Conservation (phyloP, 805 yeast species). For the Yamadazyma scolyti region DNA sequence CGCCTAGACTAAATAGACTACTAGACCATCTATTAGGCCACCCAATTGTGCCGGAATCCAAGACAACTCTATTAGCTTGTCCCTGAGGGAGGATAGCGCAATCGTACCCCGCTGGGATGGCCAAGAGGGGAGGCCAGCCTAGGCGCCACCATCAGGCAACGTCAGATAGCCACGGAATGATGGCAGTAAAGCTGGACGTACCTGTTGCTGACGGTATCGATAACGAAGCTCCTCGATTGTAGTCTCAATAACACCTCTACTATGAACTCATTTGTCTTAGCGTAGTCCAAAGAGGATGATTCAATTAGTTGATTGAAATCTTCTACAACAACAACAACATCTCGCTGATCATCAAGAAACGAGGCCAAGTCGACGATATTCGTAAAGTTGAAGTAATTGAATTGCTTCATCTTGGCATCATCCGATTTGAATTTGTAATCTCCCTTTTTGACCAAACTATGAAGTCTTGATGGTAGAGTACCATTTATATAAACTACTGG, state of each 20-base stretch:
- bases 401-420: conserved; percentile 9
- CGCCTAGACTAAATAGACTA: too few relatives aligned
- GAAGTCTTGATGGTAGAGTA: conserved; percentile 11
- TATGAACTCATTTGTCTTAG: conserved; percentile 7
- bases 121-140: too few relatives aligned
- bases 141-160: too few relatives aligned
- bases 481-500: conserved; percentile 10
- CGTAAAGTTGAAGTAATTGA: conserved; percentile 9
- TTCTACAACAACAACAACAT: conserved; percentile 9
- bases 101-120: too few relatives aligned
- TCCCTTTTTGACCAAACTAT: conserved; percentile 4
- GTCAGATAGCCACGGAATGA: too few relatives aligned
- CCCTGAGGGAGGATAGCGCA: too few relatives aligned
- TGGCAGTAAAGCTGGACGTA: too few relatives aligned
- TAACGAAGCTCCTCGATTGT: conserved; percentile 1
- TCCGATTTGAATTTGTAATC: conserved; percentile 2
- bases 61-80: too few relatives aligned
- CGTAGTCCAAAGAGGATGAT: conserved; percentile 6
- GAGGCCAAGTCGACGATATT: too few relatives aligned
- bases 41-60: too few relatives aligned
- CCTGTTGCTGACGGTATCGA: not conserved
- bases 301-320: conserved; percentile 9
- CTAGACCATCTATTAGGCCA: too few relatives aligned
- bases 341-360: not conserved
- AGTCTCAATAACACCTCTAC: conserved; percentile 10